phyloP scores from a whole-genome alignment of 176 grass and related monocot species.

The Microstegium vimineum region DNA sequence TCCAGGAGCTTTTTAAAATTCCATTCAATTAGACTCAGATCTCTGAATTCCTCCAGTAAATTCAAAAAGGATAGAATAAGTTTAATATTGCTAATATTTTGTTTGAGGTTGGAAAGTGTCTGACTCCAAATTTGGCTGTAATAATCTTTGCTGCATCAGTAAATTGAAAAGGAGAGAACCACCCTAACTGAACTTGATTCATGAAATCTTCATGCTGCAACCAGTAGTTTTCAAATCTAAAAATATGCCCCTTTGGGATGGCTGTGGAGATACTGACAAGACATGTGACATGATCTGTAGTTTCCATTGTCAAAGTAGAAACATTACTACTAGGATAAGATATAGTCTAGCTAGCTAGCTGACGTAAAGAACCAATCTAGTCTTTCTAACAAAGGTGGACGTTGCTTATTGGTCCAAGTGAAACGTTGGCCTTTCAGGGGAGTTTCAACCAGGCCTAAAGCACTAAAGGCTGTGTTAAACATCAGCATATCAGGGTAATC shows the following conservation, averaged over 20 bases:
- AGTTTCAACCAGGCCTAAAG: background rate
- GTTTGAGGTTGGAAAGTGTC: background rate
- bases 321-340: background rate
- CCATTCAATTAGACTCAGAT: background rate
- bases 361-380: background rate
- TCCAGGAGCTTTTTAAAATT: background rate
- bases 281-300: background rate
- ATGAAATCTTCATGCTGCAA: background rate
- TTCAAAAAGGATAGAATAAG: background rate
- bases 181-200: no score
- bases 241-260: background rate
- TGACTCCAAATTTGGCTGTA: no score
- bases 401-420: background rate
- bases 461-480: background rate
- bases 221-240: background rate
- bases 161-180: no score
- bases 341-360: background rate
- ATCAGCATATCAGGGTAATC: background rate
- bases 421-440: background rate
- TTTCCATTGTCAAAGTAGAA: background rate
- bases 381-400: background rate
- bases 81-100: background rate
- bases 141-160: background rate
- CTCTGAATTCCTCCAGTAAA: background rate
- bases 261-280: background rate